phyloP scores from a whole-genome alignment of 495 filamentous ascomycete species.

The Penicillium paradoxum region DNA sequence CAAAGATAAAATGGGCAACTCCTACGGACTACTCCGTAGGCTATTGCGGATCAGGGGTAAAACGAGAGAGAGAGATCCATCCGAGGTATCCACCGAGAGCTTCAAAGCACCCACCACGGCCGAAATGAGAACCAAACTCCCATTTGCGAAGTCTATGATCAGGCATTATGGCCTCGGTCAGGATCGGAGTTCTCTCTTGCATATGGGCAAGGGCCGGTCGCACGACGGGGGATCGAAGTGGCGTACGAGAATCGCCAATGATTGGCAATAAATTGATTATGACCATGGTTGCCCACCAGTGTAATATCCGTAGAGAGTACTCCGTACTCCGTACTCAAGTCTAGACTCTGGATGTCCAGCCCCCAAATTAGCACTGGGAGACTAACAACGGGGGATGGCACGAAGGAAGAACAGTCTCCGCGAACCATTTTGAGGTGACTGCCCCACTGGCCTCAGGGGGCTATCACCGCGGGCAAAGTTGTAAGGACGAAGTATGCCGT shows the following conservation, averaged over 20 bases:
- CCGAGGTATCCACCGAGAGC: slow-evolving; percentile 23
- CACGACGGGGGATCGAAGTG: neutral
- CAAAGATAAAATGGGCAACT: too few relatives aligned
- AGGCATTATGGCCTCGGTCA: neutral
- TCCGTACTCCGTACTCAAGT: too few relatives aligned
- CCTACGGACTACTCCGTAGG: too few relatives aligned
- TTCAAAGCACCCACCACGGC: slow-evolving; percentile 5
- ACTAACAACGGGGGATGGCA: slow-evolving; percentile 5
- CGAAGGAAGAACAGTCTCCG: slow-evolving; percentile 12
- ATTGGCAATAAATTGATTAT: neutral
- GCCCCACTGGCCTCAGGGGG: slow-evolving; percentile 1
- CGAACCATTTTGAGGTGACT: slow-evolving; percentile 9
- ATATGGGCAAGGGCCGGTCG: slow-evolving; percentile 4
- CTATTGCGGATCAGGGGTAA: slow-evolving; percentile 7
- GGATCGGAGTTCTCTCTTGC: neutral
- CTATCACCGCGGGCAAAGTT: too few relatives aligned
- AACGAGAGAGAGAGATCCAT: slow-evolving; percentile 19
- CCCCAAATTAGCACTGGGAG: slow-evolving; percentile 7
- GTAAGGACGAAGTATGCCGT: too few relatives aligned
- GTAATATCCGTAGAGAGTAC: too few relatives aligned
- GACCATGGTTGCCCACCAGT: too few relatives aligned
- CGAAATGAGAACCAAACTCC: slow-evolving; percentile 9
- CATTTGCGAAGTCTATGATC: slow-evolving; percentile 10
- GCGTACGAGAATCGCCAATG: neutral
- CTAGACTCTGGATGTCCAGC: neutral